Base-by-base conservation (phyloP, 2,329 filamentous ascomycete species). In the Aspergillus sp. region DNA sequence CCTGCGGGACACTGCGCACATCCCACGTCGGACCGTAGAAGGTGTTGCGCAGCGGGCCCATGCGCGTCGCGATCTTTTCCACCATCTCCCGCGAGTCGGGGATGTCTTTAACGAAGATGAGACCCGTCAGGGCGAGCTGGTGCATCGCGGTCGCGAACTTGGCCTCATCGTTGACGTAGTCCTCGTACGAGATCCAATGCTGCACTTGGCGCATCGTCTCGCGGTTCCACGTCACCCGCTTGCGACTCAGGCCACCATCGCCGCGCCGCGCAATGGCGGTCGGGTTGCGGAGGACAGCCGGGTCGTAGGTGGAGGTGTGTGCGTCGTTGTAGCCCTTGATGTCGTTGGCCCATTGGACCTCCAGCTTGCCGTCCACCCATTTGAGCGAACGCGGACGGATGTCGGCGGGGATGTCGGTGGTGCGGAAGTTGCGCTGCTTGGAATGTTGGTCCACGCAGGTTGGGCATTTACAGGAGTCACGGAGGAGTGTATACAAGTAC, bases 11-110 rank as follows among this genome's bases (percentile, higher is more conserved):
- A 3, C 86, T 90, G 49, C 85, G 83, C 11, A 97, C 93, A 70
- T 96, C 88, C 85, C 92, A 97, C 0, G 90, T 95, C 60, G 81
- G 78, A 40, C 94, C 94, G 70, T 97, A 97, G 67, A 97, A 94
- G 7, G 92, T 94, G 62, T 90, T 85, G 64, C 90, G 88, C 22
- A 96, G 74, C 32, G 82, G 82, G 1, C 91, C 92, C 53, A 97
- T 88, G 47, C 85, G 82, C 3, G 79, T 77, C 2, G 85, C 88
- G 52, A 97, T 84, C 19, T 78, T 73, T 36, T 82, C 79, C 4
- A 96, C 87, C 4, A 84, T 80, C 1, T 79, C 71, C 55, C 87
- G 82, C 14, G 82, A 80, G 9, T 84, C 76, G 0, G 93, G 92
- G 5, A 96, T 86, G 54, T 83, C 81, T 45, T 81, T 83, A 24